Conservation (phyloP, 768 basidiomycete genomes). For the Xerocomellus amylosporus region DNA sequence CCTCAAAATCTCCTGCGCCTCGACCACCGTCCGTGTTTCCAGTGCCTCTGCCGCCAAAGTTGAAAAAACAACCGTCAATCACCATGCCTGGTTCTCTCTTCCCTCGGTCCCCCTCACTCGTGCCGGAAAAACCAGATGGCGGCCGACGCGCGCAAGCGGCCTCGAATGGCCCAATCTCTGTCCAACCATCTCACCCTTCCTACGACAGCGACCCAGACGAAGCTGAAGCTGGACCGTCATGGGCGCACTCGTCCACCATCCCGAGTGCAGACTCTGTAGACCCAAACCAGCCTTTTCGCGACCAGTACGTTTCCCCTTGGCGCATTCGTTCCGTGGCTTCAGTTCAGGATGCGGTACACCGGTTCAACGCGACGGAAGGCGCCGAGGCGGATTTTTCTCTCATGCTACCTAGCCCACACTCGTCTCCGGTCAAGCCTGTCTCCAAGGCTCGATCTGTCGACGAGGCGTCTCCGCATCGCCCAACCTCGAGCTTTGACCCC, state of each 20-base stretch:
- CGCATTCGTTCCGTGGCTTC: slow-evolving; percentile 38
- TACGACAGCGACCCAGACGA: not conserved
- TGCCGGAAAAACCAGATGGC: slow-evolving; percentile 37
- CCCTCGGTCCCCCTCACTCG: slow-evolving; percentile 66
- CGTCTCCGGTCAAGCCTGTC: slow-evolving; percentile 31
- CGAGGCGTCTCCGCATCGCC: slow-evolving; percentile 10
- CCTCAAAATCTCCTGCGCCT: slow-evolving; percentile 19
- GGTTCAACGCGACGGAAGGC: slow-evolving; percentile 44
- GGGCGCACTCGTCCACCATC: slow-evolving; percentile 2
- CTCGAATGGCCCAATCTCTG: not conserved
- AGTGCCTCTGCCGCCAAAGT: slow-evolving; percentile 32
- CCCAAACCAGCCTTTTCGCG: slow-evolving; percentile 4
- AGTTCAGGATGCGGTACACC: slow-evolving; percentile 48
- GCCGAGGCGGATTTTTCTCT: slow-evolving; percentile 50
- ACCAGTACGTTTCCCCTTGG: slow-evolving; percentile 29
- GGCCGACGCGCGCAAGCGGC: not conserved
- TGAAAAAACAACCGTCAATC: slow-evolving; percentile 38
- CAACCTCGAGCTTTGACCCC: not conserved
- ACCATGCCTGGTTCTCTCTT: slow-evolving; percentile 82
- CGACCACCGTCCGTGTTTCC: slow-evolving; percentile 8
- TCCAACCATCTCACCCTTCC: not conserved
- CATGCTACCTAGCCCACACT: slow-evolving; percentile 44
- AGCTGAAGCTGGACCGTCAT: slow-evolving; percentile 19
- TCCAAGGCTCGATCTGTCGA: slow-evolving; percentile 28
- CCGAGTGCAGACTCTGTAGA: not conserved